phyloP scores from a whole-genome alignment of 352 stramenopile species.

The Globisporangium sylvaticum region DNA sequence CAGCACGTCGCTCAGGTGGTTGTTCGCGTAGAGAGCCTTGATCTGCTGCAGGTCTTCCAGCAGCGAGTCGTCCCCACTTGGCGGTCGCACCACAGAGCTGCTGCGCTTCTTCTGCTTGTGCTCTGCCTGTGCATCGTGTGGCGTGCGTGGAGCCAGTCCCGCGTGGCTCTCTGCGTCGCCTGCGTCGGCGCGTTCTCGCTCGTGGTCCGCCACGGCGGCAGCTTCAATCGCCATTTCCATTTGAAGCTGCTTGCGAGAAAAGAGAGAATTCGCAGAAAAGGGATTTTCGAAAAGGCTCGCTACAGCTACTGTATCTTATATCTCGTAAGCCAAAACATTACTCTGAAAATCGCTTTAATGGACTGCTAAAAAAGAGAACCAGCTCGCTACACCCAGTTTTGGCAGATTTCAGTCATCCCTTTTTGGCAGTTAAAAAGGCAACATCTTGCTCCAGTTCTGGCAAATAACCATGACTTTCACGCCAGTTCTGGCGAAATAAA shows the following conservation, averaged over 20 bases:
- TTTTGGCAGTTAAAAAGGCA: too few species aligned
- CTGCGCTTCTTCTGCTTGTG: conserved; percentile 1
- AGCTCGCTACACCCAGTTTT: too few species aligned
- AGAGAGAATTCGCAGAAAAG: not conserved
- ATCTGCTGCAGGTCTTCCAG: conserved; percentile 52
- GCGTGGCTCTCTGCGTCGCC: not conserved
- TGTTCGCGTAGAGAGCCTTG: conserved; percentile 57
- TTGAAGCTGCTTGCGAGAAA: not conserved
- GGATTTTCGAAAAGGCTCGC: too few species aligned
- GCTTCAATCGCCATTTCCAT: conserved; percentile 6
- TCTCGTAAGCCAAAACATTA: too few species aligned
- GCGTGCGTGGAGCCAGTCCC: not conserved
- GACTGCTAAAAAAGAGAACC: too few species aligned
- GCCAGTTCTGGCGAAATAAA: too few species aligned
- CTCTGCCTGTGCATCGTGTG: not conserved
- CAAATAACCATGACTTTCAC: too few species aligned
- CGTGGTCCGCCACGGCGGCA: not conserved
- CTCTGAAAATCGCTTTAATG: too few species aligned
- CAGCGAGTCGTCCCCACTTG: conserved; percentile 22
- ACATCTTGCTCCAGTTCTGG: too few species aligned
- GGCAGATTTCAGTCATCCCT: too few species aligned
- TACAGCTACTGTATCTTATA: too few species aligned
- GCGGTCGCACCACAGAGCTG: not conserved
- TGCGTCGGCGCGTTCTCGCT: not conserved
- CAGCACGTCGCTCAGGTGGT: conserved; percentile 74